Conservation (phyloP, 1,284 basidiomycete species). For the Melampsora larici-populina region DNA sequence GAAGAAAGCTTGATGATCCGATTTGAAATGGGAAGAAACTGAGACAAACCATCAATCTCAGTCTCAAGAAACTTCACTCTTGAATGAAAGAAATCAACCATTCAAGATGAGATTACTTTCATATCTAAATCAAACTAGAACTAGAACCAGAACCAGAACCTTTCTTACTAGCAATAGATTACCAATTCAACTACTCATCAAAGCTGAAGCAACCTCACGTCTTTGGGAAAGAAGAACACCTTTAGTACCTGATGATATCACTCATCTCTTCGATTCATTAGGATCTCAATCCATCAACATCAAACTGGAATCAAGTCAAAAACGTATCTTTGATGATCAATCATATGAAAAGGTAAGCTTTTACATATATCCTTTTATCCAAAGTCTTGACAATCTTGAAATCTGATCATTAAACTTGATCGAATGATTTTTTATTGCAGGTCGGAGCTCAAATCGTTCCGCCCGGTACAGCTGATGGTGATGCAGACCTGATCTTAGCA, state of each 20-base stretch:
- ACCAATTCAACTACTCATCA: conserved; percentile 51
- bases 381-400: too few relatives aligned
- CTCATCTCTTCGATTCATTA: conserved; percentile 59
- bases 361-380: too few relatives aligned
- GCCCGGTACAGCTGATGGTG: conserved; percentile 58
- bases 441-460: conserved; percentile 67
- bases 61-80: too few relatives aligned
- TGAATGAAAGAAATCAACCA: too few relatives aligned
- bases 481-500: conserved; percentile 72
- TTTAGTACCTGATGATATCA: conserved; percentile 70
- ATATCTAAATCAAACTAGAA: too few relatives aligned
- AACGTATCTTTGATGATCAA: conserved; percentile 66
- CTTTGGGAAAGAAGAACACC: conserved; percentile 85
- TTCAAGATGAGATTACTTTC: too few relatives aligned
- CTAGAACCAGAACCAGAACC: too few relatives aligned
- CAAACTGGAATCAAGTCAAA: conserved; percentile 69
- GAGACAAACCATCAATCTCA: too few relatives aligned
- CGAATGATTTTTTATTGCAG: conserved; percentile 56
- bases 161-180: too few relatives aligned
- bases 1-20: too few relatives aligned
- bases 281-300: conserved; percentile 63
- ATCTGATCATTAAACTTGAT: conserved; percentile 19
- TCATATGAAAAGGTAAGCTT: conserved; percentile 65
- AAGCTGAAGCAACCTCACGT: conserved; percentile 71
- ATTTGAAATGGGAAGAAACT: too few relatives aligned